phyloP scores from a whole-genome alignment of 805 yeast species.

The Novakomyces olei region DNA sequence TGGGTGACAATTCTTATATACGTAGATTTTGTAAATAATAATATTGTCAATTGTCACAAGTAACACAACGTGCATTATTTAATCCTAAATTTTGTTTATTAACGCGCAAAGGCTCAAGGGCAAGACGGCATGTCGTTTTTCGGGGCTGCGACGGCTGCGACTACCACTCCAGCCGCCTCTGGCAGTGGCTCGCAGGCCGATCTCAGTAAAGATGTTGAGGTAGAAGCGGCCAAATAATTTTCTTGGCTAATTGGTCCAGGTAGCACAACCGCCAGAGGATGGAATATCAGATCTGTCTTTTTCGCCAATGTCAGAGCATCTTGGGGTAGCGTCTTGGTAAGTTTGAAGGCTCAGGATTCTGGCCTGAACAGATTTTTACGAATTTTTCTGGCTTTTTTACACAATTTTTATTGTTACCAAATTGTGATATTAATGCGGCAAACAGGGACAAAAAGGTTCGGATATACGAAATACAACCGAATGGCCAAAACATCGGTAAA shows the following conservation, averaged over 20 bases:
- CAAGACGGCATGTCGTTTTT: too few species aligned
- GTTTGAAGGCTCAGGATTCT: background rate
- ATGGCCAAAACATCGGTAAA: constrained; percentile 66
- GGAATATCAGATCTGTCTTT: constrained; percentile 65
- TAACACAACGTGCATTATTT: too few species aligned
- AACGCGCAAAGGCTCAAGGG: too few species aligned
- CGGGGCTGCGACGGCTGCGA: too few species aligned
- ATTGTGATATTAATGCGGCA: background rate
- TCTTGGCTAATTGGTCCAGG: background rate
- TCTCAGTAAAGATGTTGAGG: background rate
- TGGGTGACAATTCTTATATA: too few species aligned
- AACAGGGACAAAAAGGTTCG: constrained; percentile 69
- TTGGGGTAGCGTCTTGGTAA: constrained; percentile 58
- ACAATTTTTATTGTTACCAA: background rate
- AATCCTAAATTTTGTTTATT: too few species aligned
- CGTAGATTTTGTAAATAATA: too few species aligned
- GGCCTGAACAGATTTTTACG: background rate
- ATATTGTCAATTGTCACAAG: too few species aligned
- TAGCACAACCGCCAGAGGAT: constrained; percentile 77
- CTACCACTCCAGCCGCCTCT: too few species aligned
- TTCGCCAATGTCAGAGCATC: constrained; percentile 63
- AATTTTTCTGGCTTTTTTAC: background rate
- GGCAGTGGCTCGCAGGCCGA: too few species aligned
- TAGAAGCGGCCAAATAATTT: background rate
- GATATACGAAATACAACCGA: constrained; percentile 59